Evolutionary conservation across 2,329 filamentous ascomycete species (phyloP).

Genomic region (Beauveria scarabaeidicola): DNA sequence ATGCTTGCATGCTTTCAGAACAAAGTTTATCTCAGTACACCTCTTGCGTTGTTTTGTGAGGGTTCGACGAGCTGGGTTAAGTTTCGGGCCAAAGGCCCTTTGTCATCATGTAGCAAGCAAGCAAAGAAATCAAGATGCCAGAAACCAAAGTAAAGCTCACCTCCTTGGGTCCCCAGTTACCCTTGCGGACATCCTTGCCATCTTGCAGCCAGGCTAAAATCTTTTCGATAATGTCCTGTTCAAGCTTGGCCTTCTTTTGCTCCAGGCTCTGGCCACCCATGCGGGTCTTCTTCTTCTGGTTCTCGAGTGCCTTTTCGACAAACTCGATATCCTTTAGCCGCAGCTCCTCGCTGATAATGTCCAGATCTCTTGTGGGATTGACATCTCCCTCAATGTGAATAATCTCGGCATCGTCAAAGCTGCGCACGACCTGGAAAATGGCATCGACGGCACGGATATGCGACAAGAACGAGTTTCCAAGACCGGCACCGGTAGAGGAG

Average conservation of each 20-base stretch:
- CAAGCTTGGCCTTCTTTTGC: constrained; percentile 94
- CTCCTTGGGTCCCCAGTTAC: constrained; percentile 87
- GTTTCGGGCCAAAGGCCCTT: constrained; percentile 90
- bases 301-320: constrained; percentile 88
- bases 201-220: constrained; percentile 73
- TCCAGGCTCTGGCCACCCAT: constrained; percentile 92
- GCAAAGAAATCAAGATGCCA: constrained; percentile 12
- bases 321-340: constrained; percentile 99
- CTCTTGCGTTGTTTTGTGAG: constrained; percentile 67
- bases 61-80: constrained; percentile 99
- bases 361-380: constrained; percentile 84
- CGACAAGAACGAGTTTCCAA: constrained; percentile 95
- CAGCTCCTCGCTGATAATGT: constrained; percentile 95
- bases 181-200: constrained; percentile 90
- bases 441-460: constrained; percentile 97
- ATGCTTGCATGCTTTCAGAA: constrained; percentile 47
- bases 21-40: constrained; percentile 77
- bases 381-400: constrained; percentile 99
- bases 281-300: constrained; percentile 86
- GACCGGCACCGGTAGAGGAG: constrained; percentile 92
- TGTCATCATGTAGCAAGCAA: constrained; percentile 69
- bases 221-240: constrained; percentile 89
- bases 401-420: constrained; percentile 98
- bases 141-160: constrained; percentile 47
- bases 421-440: constrained; percentile 94